Evolutionary conservation across 306 rosid genomes (phyloP).

Genomic region (Castanospermum australe): DNA sequence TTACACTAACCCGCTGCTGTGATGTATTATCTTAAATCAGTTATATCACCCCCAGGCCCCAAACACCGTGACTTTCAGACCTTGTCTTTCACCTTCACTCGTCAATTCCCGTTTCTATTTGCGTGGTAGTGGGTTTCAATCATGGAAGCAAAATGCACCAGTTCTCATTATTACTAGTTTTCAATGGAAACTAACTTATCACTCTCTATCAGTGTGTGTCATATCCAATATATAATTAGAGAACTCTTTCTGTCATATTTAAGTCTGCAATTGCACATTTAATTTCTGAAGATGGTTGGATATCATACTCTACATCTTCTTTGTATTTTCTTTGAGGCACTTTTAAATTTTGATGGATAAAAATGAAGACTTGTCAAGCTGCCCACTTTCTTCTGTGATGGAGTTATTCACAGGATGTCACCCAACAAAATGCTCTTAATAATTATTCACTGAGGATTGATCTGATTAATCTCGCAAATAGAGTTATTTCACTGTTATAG

Average conservation of each 20-base stretch:
- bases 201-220: neutral
- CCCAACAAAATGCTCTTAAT: neutral
- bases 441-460: conserved; percentile 15
- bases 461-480: conserved; percentile 27
- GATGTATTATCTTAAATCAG: neutral
- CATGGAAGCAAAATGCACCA: neutral
- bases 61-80: conserved; percentile 17
- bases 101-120: conserved; percentile 27
- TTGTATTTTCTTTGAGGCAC: neutral
- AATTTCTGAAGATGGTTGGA: neutral
- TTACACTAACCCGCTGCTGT: conserved; percentile 20
- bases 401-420: too few species aligned
- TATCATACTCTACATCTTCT: neutral
- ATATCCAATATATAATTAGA: neutral
- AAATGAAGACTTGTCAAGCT: too few species aligned
- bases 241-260: neutral
- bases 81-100: conserved; percentile 32
- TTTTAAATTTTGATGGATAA: neutral
- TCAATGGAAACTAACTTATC: neutral
- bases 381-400: too few species aligned
- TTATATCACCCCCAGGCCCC: conserved; percentile 17
- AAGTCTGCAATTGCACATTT: neutral
- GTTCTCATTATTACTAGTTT: neutral
- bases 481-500: neutral
- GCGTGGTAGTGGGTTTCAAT: neutral